phyloP scores from a whole-genome alignment of 306 rosid species.

The Dryas drummondii region DNA sequence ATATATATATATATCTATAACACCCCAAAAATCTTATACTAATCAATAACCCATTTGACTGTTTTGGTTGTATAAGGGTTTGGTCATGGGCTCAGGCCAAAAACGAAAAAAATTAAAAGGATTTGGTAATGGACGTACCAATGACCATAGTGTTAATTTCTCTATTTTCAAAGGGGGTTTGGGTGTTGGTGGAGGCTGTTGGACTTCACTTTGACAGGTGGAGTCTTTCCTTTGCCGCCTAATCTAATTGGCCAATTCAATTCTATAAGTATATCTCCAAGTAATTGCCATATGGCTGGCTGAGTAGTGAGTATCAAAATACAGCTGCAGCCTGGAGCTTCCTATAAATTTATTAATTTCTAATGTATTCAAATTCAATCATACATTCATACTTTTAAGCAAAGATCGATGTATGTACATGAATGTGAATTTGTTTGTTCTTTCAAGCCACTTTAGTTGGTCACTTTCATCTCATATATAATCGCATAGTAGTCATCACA shows the following conservation, averaged over 20 bases:
- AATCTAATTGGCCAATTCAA: slow-evolving; percentile 6
- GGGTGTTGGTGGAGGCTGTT: slow-evolving; percentile 40
- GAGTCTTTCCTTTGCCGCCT: slow-evolving; percentile 40
- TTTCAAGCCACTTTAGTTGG: slow-evolving; percentile 74
- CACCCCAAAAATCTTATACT: not conserved
- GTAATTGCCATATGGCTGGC: slow-evolving; percentile 34
- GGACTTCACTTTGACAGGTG: not conserved
- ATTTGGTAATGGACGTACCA: slow-evolving; percentile 4
- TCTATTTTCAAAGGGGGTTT: not conserved
- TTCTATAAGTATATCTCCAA: slow-evolving; percentile 1
- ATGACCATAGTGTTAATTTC: not conserved
- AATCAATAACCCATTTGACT: slow-evolving; percentile 32
- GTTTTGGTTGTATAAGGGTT: slow-evolving; percentile 10
- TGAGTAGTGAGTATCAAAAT: too few species aligned
- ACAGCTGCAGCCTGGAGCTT: not conserved
- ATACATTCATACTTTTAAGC: slow-evolving; percentile 60
- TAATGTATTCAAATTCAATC: too few species aligned
- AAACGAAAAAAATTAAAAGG: too few species aligned
- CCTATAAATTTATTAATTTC: too few species aligned
- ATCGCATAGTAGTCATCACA: slow-evolving; percentile 9
- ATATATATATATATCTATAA: not conserved
- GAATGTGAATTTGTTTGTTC: slow-evolving; percentile 34
- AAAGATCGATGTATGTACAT: slow-evolving; percentile 48
- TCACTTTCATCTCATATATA: slow-evolving; percentile 38
- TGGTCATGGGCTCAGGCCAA: not conserved